phyloP scores from a whole-genome alignment of 2,329 filamentous ascomycete genomes.

The Chaetomium globosum region DNA sequence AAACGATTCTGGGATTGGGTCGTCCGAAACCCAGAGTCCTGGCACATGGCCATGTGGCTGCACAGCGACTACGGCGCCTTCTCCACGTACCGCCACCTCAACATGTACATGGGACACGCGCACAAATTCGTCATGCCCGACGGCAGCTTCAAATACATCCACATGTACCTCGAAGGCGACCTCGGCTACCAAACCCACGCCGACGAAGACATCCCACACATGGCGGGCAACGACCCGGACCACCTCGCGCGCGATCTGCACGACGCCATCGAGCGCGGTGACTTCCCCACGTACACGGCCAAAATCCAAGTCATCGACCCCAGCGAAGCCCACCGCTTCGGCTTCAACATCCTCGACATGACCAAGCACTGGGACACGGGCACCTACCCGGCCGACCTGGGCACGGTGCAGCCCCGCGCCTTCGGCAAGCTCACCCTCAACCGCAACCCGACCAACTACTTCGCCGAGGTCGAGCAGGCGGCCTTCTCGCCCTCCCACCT shows the following conservation, averaged over 20 bases:
- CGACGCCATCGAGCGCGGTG: constrained; percentile 55
- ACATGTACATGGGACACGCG: too few species aligned
- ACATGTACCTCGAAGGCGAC: too few species aligned
- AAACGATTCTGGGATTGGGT: too few species aligned
- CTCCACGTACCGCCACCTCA: too few species aligned
- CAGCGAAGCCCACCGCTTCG: constrained; percentile 55
- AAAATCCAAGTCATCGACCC: constrained; percentile 60
- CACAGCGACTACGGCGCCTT: too few species aligned
- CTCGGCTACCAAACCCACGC: not conserved
- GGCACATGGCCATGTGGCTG: too few species aligned
- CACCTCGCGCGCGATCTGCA: constrained; percentile 59
- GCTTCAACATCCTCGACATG: constrained; percentile 57
- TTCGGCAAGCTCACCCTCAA: constrained; percentile 55
- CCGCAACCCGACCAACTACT: constrained; percentile 57
- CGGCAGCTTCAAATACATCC: too few species aligned
- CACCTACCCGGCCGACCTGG: constrained; percentile 44
- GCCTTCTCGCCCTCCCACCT: constrained; percentile 56
- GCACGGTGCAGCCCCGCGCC: constrained; percentile 43
- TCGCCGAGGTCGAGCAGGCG: constrained; percentile 54
- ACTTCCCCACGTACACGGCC: constrained; percentile 58
- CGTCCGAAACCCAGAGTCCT: too few species aligned
- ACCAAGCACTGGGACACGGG: constrained; percentile 56
- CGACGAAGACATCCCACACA: constrained; percentile 42
- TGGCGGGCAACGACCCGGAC: constrained; percentile 54
- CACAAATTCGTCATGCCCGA: too few species aligned